Evolutionary conservation across 208 protist genomes (phyloP).

Genomic region (Leishmania arabica): DNA sequence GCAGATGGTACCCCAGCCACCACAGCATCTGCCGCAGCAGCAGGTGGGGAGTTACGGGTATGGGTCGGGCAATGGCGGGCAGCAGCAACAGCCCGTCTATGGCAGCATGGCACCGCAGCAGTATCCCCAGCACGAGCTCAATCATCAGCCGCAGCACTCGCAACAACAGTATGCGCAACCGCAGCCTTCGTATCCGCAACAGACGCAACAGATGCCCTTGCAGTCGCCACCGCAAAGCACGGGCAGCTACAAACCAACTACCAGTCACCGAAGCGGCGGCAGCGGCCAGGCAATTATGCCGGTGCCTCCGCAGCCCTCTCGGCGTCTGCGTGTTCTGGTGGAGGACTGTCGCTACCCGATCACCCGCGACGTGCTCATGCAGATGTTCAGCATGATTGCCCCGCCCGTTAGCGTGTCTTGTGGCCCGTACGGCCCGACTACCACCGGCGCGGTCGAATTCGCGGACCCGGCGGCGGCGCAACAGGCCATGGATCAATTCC

Average conservation of each 20-base stretch:
- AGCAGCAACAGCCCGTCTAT: conserved; percentile 1
- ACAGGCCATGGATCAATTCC: conserved; percentile 61
- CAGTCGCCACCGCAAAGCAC: conserved; percentile 6
- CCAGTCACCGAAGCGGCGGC: conserved; percentile 3
- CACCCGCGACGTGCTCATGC: conserved; percentile 68
- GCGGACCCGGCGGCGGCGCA: conserved; percentile 55
- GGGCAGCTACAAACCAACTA: neutral
- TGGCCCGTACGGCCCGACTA: conserved; percentile 63
- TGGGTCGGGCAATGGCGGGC: neutral
- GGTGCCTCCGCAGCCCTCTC: conserved; percentile 10
- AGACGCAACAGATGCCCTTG: neutral
- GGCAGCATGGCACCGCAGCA: neutral
- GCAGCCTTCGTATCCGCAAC: conserved; percentile 2
- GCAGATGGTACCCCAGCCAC: neutral
- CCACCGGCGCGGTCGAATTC: conserved; percentile 76
- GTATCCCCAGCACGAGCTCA: conserved; percentile 1
- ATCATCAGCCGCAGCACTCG: neutral
- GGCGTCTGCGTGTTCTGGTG: conserved; percentile 70
- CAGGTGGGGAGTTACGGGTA: conserved; percentile 10
- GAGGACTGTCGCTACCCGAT: conserved; percentile 88
- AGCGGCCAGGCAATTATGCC: conserved; percentile 27
- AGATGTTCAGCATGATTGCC: conserved; percentile 83
- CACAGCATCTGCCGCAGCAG: neutral
- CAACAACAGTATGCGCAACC: neutral
- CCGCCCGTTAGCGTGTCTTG: conserved; percentile 63